Evolutionary conservation across 306 rosid species (phyloP), one percentile per base, ranked within the genome.

Genomic region (Sindora glabra): DNA sequence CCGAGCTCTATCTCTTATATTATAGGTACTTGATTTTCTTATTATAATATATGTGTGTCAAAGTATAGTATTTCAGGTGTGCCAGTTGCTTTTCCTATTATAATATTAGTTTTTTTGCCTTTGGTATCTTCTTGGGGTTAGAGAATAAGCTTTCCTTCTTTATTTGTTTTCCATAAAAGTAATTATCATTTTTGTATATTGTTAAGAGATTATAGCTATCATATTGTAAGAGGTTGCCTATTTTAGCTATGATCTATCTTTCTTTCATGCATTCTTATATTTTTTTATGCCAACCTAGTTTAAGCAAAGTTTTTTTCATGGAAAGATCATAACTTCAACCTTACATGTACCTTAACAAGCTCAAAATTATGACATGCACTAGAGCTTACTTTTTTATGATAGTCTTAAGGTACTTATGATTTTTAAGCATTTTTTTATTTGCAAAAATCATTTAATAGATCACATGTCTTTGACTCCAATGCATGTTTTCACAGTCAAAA

Each of bases 301-400:
- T n/a, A n/a, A n/a, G n/a, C 45, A 71, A 14, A 37, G n/a, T 12
- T 14, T 17, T 78, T 40, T 49, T 52, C 59, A 34, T 11, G 90
- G 89, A 73, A 89, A 76, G 56, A 64, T 82, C 77, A 53, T 79
- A n/a, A 34, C 96, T 66, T 70, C 74, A 52, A 34, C 78, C 2
- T 74, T 57, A 62, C 83, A 79, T 6, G 21, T 69, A 32, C 71
- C 95, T 58, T 64, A 69, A 29, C 84, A 82, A 63, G 75, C 85
- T 55, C 86, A 94, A 17, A 86, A 89, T 72, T 86, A 80, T 48
- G 99, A 94, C 59, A 94, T 94, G 99, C 84, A 86, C 48, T 97
- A 89, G 56, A 84, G 99, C 77, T 67, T 94, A 84, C 77, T 94
- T 40, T 94, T 94, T 72, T 82, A 95, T 70, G 97, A 94, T 71